Evolutionary conservation across 2,329 filamentous ascomycete genomes (phyloP).

Genomic region (Penicillium polonicum): DNA sequence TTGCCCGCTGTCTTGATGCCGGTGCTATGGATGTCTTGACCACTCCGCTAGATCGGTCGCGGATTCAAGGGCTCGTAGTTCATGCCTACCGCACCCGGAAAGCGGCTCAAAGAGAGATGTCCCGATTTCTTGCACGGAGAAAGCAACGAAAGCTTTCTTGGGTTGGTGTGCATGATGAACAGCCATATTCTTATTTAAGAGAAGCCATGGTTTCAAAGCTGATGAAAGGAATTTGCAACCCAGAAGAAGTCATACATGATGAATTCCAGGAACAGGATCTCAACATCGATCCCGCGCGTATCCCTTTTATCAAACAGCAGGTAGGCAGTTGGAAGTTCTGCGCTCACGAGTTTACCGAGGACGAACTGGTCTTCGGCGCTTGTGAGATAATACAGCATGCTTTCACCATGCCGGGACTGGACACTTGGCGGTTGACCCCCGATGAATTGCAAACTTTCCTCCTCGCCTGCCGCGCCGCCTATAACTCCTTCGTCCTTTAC

Average conservation of each 20-base stretch:
- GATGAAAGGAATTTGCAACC: constrained; percentile 84
- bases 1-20: constrained; percentile 75
- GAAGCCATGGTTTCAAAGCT: constrained; percentile 89
- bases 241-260: constrained; percentile 61
- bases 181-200: constrained; percentile 83
- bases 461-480: constrained; percentile 85
- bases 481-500: constrained; percentile 94
- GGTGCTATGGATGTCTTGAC: constrained; percentile 84
- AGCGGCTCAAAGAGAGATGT: constrained; percentile 70
- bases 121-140: constrained; percentile 68
- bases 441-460: constrained; percentile 83
- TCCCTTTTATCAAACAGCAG: constrained; percentile 63
- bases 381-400: constrained; percentile 88
- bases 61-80: constrained; percentile 72
- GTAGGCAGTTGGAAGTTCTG: constrained; percentile 84
- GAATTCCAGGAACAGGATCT: constrained; percentile 64
- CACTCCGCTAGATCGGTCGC: constrained; percentile 72
- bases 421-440: constrained; percentile 76
- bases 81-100: constrained; percentile 82
- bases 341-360: constrained; percentile 84
- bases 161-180: constrained; percentile 82
- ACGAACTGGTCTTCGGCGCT: constrained; percentile 84
- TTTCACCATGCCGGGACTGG: constrained; percentile 74
- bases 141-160: constrained; percentile 82
- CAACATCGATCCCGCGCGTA: constrained; percentile 64